Percentiles rank a stretch among this genome's conserved stretches.
phyloP scores from a whole-genome alignment of 2,329 filamentous ascomycete species.

The Exophiala sp. region DNA sequence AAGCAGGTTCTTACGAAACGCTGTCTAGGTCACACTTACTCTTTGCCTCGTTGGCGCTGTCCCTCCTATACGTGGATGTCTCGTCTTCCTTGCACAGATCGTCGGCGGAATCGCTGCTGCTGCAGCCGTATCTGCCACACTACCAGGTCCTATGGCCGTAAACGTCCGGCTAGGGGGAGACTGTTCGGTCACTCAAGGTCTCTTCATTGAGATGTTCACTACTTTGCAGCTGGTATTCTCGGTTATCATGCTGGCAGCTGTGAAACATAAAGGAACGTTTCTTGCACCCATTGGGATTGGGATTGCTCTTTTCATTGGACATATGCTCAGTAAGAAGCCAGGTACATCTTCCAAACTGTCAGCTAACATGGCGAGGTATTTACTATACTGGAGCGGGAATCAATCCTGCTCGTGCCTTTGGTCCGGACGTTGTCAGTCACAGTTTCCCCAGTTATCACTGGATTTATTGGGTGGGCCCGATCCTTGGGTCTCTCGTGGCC shows the following conservation, averaged over 20 bases:
- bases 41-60: slow-evolving; percentile 57
- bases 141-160: slow-evolving; percentile 55
- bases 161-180: slow-evolving; percentile 53
- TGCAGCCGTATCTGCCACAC: slow-evolving; percentile 53
- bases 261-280: slow-evolving; percentile 69
- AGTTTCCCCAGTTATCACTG: slow-evolving; percentile 47
- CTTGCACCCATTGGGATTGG: slow-evolving; percentile 70
- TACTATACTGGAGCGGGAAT: slow-evolving; percentile 47
- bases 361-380: slow-evolving; percentile 33
- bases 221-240: slow-evolving; percentile 62
- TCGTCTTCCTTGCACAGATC: slow-evolving; percentile 56
- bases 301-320: slow-evolving; percentile 62
- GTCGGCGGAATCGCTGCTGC: slow-evolving; percentile 58
- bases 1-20: background rate
- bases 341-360: background rate
- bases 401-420: slow-evolving; percentile 47
- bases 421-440: slow-evolving; percentile 44
- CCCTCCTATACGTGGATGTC: slow-evolving; percentile 46
- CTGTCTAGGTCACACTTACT: slow-evolving; percentile 50
- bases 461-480: slow-evolving; percentile 50
- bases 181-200: slow-evolving; percentile 53
- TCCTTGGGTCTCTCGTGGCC: slow-evolving; percentile 45
- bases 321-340: slow-evolving; percentile 41
- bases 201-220: slow-evolving; percentile 66
- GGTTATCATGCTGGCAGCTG: slow-evolving; percentile 66